Percentiles rank a stretch among this genome's conserved stretches.
phyloP scores from a whole-genome alignment of 2,329 filamentous ascomycete species.

The Penicillium thymicola region DNA sequence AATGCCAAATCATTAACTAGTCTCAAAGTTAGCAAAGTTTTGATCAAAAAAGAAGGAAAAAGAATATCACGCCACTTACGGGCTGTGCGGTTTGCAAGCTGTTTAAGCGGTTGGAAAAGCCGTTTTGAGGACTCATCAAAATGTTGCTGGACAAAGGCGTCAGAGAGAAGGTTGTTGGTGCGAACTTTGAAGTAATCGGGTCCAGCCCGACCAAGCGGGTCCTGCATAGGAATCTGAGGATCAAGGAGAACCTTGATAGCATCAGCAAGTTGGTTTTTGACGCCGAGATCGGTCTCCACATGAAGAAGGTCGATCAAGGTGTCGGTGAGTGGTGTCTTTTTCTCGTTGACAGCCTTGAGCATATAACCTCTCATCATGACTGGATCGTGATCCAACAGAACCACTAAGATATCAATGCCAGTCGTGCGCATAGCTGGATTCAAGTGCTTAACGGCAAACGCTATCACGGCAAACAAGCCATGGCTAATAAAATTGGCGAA shows the following conservation, averaged over 20 bases:
- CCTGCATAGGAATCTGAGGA: conserved; percentile 58
- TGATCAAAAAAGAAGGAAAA: not conserved
- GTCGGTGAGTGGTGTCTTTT: conserved; percentile 80
- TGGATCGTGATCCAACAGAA: conserved; percentile 92
- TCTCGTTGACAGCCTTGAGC: conserved; percentile 85
- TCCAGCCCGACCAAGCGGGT: conserved; percentile 59
- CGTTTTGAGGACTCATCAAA: conserved; percentile 83
- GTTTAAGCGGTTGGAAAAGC: conserved; percentile 81
- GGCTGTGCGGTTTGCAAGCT: conserved; percentile 64
- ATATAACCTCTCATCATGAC: conserved; percentile 92
- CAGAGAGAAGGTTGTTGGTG: conserved; percentile 69
- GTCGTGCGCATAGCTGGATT: conserved; percentile 85
- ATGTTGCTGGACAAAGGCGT: conserved; percentile 80
- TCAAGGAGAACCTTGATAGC: conserved; percentile 92
- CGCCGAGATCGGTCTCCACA: conserved; percentile 86
- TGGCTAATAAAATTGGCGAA: conserved; percentile 88
- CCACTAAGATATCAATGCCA: conserved; percentile 88
- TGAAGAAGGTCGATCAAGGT: conserved; percentile 88
- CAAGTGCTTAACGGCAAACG: conserved; percentile 80
- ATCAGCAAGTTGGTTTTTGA: conserved; percentile 93
- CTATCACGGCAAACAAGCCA: conserved; percentile 84
- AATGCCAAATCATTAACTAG: conserved; percentile 69
- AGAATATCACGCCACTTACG: conserved; percentile 43
- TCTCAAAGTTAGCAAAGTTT: conserved; percentile 6
- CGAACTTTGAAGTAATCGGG: conserved; percentile 67